Evolutionary conservation across 2,329 filamentous ascomycete species (phyloP).

Genomic region (Botrytis medusae): DNA sequence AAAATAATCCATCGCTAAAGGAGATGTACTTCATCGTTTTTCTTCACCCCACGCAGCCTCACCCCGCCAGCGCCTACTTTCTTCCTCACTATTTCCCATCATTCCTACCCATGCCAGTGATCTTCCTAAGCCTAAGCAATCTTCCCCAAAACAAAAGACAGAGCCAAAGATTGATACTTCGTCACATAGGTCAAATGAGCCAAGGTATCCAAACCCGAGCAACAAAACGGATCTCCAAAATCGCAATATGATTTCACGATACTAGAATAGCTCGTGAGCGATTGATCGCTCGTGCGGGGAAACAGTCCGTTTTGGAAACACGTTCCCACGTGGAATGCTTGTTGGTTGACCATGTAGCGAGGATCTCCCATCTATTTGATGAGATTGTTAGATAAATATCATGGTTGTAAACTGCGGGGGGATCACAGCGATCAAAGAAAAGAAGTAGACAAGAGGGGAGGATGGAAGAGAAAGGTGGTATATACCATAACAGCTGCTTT

Average conservation of each 20-base stretch:
- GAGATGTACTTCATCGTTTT: not conserved
- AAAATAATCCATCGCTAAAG: not conserved
- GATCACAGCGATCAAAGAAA: accelerated
- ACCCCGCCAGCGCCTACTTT: too few species aligned
- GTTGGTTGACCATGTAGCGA: not conserved
- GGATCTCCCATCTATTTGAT: slow-evolving; percentile 1
- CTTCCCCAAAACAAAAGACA: slow-evolving; percentile 4
- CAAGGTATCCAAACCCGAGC: not conserved
- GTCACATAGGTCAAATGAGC: not conserved
- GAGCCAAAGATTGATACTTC: not conserved
- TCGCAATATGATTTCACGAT: slow-evolving; percentile 4
- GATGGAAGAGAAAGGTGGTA: not conserved
- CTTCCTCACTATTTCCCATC: too few species aligned
- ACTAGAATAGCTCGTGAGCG: not conserved
- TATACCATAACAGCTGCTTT: not conserved
- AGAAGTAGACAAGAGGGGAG: not conserved
- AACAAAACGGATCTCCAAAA: slow-evolving; percentile 13
- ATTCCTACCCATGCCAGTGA: too few species aligned
- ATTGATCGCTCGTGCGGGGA: slow-evolving; percentile 7
- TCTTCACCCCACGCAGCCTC: too few species aligned
- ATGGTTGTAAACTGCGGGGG: not conserved
- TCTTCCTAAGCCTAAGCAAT: too few species aligned
- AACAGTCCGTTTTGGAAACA: slow-evolving; percentile 15
- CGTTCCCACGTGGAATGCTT: slow-evolving; percentile 4
- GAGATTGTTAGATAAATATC: not conserved